A percentile compares a stretch with the other conserved stretches of the same genome.
phyloP scores from a whole-genome alignment of 169 alveolate species.

The Theileria equi region DNA sequence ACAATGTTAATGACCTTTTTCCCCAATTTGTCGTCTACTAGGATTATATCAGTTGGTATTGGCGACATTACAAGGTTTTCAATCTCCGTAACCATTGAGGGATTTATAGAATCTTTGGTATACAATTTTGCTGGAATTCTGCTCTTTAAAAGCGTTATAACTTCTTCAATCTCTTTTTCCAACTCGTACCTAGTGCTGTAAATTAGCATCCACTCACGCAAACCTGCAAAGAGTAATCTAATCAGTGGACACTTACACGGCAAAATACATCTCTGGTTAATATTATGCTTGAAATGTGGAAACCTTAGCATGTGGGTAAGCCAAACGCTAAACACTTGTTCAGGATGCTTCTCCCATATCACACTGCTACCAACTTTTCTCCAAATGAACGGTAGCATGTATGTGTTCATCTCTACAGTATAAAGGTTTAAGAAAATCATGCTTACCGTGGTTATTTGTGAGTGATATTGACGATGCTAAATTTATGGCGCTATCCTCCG shows the following conservation, averaged over 20 bases:
- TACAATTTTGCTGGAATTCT: slow-evolving; percentile 10
- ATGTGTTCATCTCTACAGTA: slow-evolving; percentile 53
- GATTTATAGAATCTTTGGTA: background rate
- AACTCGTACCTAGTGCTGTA: slow-evolving; percentile 45
- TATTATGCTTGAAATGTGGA: slow-evolving; percentile 59
- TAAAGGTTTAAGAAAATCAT: background rate
- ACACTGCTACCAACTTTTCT: slow-evolving; percentile 71
- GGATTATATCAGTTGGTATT: slow-evolving; percentile 8
- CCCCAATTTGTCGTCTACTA: slow-evolving; percentile 8
- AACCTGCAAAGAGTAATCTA: slow-evolving; percentile 31
- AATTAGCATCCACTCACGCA: slow-evolving; percentile 56
- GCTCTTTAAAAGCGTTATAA: slow-evolving; percentile 6
- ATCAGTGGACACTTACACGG: slow-evolving; percentile 32
- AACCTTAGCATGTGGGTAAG: slow-evolving; percentile 67
- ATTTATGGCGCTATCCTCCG: slow-evolving; percentile 65
- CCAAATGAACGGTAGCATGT: slow-evolving; percentile 69
- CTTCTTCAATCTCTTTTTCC: slow-evolving; percentile 14
- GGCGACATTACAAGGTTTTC: background rate
- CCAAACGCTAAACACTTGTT: slow-evolving; percentile 70
- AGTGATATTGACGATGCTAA: slow-evolving; percentile 63
- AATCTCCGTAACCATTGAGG: background rate
- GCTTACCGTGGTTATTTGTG: slow-evolving; percentile 29
- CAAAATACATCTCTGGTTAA: slow-evolving; percentile 67
- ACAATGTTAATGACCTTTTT: slow-evolving; percentile 13
- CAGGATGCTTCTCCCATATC: slow-evolving; percentile 67